Percentiles rank a stretch among this genome's conserved stretches.
Evolutionary conservation across 31 red algal species (phyloP).

Genomic region (Endocladia muricata): DNA sequence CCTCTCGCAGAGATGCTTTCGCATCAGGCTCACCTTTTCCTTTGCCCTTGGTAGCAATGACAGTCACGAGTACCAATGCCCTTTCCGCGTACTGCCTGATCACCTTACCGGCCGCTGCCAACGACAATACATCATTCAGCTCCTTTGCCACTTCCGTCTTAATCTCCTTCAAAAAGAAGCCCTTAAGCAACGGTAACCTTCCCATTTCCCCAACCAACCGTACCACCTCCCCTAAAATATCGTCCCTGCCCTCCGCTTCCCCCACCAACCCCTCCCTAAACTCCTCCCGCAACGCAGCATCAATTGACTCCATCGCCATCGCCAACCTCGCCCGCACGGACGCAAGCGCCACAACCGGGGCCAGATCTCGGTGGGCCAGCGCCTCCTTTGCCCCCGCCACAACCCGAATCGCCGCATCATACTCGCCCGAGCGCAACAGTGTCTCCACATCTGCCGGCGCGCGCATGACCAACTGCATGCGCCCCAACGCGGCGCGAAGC

Average conservation of each 20-base stretch:
- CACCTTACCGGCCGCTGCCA: constrained; percentile 17
- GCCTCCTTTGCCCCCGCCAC: constrained; percentile 26
- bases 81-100: constrained; percentile 14
- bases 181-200: constrained; percentile 18
- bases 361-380: constrained; percentile 22
- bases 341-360: constrained; percentile 14
- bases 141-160: constrained; percentile 25
- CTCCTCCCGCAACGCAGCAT: constrained; percentile 40
- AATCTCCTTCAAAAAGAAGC: constrained; percentile 58
- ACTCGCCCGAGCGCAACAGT: constrained; percentile 35
- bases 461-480: constrained; percentile 7
- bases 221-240: constrained; percentile 28
- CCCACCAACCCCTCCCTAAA: constrained; percentile 37
- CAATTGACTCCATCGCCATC: constrained; percentile 44
- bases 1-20: constrained; percentile 1
- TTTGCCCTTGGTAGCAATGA: constrained; percentile 8
- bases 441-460: constrained; percentile 31
- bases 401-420: constrained; percentile 40
- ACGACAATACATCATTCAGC: constrained; percentile 15
- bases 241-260: constrained; percentile 12
- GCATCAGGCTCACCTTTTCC: neutral
- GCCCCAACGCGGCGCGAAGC: constrained; percentile 19
- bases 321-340: constrained; percentile 28
- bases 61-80: constrained; percentile 22
- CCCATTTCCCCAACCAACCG: constrained; percentile 46